Evolutionary conservation across 2,329 filamentous ascomycete species (phyloP).

Genomic region (Botrytis sinoallii): DNA sequence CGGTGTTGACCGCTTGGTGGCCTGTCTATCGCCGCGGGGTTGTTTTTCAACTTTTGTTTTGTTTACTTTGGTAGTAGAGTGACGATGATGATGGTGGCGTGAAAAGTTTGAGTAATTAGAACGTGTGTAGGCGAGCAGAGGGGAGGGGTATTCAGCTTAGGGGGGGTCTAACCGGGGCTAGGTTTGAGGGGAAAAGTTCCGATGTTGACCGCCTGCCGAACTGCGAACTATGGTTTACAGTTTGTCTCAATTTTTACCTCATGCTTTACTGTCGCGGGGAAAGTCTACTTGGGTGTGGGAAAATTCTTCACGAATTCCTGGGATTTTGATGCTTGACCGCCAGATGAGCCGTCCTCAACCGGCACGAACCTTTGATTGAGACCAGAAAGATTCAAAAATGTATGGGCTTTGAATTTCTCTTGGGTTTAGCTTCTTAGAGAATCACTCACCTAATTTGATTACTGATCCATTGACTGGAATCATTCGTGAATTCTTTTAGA

Average conservation of each 20-base stretch:
- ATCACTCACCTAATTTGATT: neutral
- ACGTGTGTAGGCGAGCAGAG: neutral
- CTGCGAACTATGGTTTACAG: neutral
- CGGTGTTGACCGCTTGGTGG: conserved; percentile 15
- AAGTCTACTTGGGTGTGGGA: conserved; percentile 3
- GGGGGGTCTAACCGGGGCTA: neutral
- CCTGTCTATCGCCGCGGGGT: conserved; percentile 5
- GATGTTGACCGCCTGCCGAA: neutral
- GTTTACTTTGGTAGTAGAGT: neutral
- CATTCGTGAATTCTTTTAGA: neutral
- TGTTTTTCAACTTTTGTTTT: neutral
- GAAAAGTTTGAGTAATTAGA: neutral
- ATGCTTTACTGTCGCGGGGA: conserved; percentile 5
- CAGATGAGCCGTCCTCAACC: neutral
- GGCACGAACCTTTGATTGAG: neutral
- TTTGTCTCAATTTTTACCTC: neutral
- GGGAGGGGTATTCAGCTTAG: neutral
- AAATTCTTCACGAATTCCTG: neutral
- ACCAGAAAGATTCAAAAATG: neutral
- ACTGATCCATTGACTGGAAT: neutral
- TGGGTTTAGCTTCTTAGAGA: neutral
- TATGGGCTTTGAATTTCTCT: neutral
- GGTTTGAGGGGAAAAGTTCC: conserved; percentile 5
- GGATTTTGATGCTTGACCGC: neutral
- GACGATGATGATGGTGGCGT: conserved; percentile 5